Percentiles rank a stretch among this genome's conserved stretches.
phyloP scores from a whole-genome alignment of 2,329 filamentous ascomycete species.

The Fusarium newnesense region DNA sequence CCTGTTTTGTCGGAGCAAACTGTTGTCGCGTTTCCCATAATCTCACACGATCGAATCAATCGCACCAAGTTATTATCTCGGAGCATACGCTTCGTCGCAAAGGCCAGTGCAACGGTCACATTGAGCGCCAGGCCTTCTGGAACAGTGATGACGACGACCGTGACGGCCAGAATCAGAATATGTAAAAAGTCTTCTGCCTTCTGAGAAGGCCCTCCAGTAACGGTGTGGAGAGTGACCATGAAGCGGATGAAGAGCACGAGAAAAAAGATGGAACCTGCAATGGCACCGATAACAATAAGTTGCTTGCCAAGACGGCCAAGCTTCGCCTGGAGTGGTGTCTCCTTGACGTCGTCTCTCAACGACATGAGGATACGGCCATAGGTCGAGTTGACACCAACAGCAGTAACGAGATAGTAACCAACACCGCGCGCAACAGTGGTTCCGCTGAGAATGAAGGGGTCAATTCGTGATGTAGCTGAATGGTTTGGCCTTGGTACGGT shows the following conservation, averaged over 20 bases:
- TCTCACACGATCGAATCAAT: constrained; percentile 68
- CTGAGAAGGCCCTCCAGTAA: constrained; percentile 55
- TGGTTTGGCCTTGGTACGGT: constrained; percentile 66
- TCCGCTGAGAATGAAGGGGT: constrained; percentile 84
- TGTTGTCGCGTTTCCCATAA: constrained; percentile 72
- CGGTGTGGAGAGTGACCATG: constrained; percentile 46
- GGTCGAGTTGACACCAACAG: constrained; percentile 77
- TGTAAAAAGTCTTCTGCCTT: constrained; percentile 69
- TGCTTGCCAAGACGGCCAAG: constrained; percentile 81
- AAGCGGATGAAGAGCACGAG: constrained; percentile 54
- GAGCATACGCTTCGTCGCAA: constrained; percentile 71
- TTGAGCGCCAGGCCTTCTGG: constrained; percentile 70
- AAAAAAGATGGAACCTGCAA: constrained; percentile 56
- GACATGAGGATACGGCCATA: constrained; percentile 84
- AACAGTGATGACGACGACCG: constrained; percentile 68
- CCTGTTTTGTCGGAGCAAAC: constrained; percentile 75
- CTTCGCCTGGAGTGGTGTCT: constrained; percentile 81
- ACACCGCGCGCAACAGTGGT: constrained; percentile 81
- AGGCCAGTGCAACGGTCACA: constrained; percentile 69
- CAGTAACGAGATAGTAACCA: constrained; percentile 79
- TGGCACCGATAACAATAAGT: constrained; percentile 62
- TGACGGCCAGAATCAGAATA: constrained; percentile 68
- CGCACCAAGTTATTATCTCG: constrained; percentile 72
- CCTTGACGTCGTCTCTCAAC: constrained; percentile 78
- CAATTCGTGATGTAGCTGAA: constrained; percentile 62